Percentiles rank a stretch among this genome's conserved stretches.
Conservation (phyloP, 129 eudicot genomes). For the Oenanthe sinensis region DNA sequence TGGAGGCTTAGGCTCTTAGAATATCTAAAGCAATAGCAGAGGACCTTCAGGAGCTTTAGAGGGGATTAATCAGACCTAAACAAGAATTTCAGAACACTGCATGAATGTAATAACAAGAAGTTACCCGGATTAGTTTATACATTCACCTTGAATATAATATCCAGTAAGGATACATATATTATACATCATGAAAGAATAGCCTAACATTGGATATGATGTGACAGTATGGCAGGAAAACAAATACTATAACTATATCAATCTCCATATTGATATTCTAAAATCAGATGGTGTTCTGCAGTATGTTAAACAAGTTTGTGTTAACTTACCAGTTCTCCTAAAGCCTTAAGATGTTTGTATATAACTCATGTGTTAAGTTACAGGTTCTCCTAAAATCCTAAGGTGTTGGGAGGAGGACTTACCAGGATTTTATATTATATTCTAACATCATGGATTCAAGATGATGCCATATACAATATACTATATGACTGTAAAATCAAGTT, state of each 20-base stretch:
- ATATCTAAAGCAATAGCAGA: background rate
- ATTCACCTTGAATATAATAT: background rate
- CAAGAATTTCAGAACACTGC: background rate
- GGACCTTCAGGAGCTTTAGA: background rate
- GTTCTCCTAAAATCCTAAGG: too few species aligned
- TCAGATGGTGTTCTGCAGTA: background rate
- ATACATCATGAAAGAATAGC: background rate
- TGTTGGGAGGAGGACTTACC: too few species aligned
- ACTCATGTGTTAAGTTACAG: too few species aligned
- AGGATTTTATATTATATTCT: too few species aligned
- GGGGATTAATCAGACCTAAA: background rate
- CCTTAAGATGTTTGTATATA: too few species aligned
- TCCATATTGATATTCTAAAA: background rate
- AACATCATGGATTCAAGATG: background rate
- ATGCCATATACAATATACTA: background rate
- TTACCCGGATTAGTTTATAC: background rate
- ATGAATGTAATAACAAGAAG: background rate
- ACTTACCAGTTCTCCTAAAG: too few species aligned
- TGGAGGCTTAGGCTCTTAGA: background rate
- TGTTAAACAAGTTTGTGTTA: background rate
- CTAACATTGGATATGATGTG: background rate
- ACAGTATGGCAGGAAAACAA: background rate
- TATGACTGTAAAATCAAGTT: background rate
- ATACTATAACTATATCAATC: background rate
- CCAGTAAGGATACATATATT: background rate